Conservation (phyloP, 2,329 filamentous ascomycete genomes). For the Aspergillus piperis region DNA sequence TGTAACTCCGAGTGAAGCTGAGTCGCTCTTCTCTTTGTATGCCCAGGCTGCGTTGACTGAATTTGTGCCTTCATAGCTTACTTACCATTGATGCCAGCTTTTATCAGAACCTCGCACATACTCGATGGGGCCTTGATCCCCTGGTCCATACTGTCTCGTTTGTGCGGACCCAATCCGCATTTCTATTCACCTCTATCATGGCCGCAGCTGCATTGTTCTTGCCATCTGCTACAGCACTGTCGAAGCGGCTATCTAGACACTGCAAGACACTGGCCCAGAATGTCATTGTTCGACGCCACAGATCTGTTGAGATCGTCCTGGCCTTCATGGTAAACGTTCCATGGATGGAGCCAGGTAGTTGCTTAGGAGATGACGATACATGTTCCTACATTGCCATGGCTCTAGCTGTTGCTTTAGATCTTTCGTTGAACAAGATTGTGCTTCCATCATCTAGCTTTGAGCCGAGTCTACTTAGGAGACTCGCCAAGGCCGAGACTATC, state of each 20-base stretch:
- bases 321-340: constrained; percentile 76
- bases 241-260: constrained; percentile 66
- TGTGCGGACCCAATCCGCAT: constrained; percentile 67
- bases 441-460: constrained; percentile 56
- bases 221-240: constrained; percentile 63
- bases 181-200: constrained; percentile 71
- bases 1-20: constrained; percentile 66
- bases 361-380: constrained; percentile 64
- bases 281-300: constrained; percentile 62
- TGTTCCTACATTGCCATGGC: constrained; percentile 71
- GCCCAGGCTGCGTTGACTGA: constrained; percentile 25
- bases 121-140: constrained; percentile 72
- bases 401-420: constrained; percentile 67
- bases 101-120: constrained; percentile 69
- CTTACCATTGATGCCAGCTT: constrained; percentile 52
- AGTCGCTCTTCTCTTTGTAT: constrained; percentile 66
- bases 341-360: constrained; percentile 62
- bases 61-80: not conserved
- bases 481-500: constrained; percentile 69
- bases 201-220: constrained; percentile 69
- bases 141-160: constrained; percentile 66
- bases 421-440: constrained; percentile 70
- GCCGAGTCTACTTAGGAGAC: constrained; percentile 46
- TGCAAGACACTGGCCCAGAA: constrained; percentile 63
- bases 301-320: constrained; percentile 72